A percentile compares a stretch with the other conserved stretches of the same genome.
Conservation (phyloP, 495 filamentous ascomycete genomes). For the Daldinia bambusicola region DNA sequence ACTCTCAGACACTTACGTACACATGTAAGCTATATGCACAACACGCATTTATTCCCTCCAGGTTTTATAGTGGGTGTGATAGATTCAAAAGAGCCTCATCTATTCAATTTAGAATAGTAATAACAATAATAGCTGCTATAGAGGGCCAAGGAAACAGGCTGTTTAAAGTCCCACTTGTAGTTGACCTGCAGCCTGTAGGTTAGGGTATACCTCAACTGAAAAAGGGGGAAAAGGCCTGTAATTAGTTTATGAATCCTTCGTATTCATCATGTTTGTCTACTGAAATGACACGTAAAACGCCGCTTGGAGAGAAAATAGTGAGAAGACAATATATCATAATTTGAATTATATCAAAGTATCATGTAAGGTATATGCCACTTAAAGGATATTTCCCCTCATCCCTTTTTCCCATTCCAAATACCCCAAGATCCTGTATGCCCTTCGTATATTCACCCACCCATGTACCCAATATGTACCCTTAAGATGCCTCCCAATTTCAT, state of each 20-base stretch:
- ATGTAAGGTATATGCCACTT: not conserved
- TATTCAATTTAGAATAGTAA: not conserved
- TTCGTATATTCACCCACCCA: constrained; percentile 26
- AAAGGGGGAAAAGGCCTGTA: not conserved
- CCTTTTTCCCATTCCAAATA: constrained; percentile 9
- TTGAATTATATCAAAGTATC: constrained; percentile 2
- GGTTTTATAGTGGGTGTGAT: not conserved
- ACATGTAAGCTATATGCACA: not conserved
- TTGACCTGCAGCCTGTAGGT: not conserved
- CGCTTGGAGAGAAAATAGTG: not conserved
- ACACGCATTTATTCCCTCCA: not conserved
- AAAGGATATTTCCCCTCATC: constrained; percentile 12
- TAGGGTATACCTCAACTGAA: not conserved
- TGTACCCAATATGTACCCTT: constrained; percentile 12
- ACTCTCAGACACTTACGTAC: not conserved
- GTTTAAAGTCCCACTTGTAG: not conserved
- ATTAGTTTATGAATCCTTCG: not conserved
- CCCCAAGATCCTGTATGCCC: constrained; percentile 6
- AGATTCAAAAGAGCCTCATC: not conserved
- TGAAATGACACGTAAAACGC: not conserved
- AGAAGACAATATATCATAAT: constrained; percentile 1
- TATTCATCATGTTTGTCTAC: not conserved
- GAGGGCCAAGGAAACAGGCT: not conserved
- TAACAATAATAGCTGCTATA: not conserved
- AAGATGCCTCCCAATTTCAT: constrained; percentile 19